A percentile compares a stretch with the other conserved stretches of the same genome.
Conservation (phyloP, 495 filamentous ascomycete genomes). For the Neurospora intermedia region DNA sequence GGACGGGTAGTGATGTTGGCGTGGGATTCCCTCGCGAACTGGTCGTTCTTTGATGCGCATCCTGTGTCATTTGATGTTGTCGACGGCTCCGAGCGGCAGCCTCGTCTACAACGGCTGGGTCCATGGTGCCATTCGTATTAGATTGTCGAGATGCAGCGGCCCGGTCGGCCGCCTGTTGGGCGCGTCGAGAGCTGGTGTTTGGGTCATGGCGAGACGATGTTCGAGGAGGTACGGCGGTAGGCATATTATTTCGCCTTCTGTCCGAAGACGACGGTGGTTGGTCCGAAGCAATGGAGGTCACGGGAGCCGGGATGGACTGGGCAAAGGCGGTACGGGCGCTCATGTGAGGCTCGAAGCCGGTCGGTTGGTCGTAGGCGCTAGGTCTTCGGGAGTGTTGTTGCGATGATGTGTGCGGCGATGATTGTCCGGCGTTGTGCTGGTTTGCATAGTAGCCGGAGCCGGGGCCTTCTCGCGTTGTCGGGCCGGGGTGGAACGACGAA, state of each 20-base stretch:
- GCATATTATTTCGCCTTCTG: conserved; percentile 29
- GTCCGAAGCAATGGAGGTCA: conserved; percentile 30
- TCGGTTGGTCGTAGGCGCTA: conserved; percentile 39
- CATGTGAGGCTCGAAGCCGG: conserved; percentile 35
- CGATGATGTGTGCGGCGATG: conserved; percentile 30
- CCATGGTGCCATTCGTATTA: conserved; percentile 19
- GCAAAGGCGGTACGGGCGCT: conserved; percentile 35
- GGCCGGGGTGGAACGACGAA: conserved; percentile 29
- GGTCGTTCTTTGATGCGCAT: conserved; percentile 33
- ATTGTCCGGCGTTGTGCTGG: conserved; percentile 21
- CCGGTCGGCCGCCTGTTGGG: conserved; percentile 31
- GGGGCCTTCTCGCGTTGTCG: conserved; percentile 26
- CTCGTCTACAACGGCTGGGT: conserved; percentile 27
- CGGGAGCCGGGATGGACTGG: conserved; percentile 35
- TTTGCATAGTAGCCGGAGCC: conserved; percentile 30
- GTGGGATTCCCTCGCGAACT: conserved; percentile 37
- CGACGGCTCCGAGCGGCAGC: conserved; percentile 38
- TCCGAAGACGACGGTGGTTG: conserved; percentile 30
- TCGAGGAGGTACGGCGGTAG: conserved; percentile 48
- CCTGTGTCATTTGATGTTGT: conserved; percentile 31
- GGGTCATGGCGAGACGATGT: conserved; percentile 46
- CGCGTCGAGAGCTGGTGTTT: conserved; percentile 32
- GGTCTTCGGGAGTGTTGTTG: conserved; percentile 40
- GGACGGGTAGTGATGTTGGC: conserved; percentile 30
- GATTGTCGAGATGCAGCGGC: conserved; percentile 28